These are phyloP conservation scores for Termitomyces sp. DNA, from an alignment of 1,284 basidiomycete genomes.

Conservation along the genomic window DNA sequence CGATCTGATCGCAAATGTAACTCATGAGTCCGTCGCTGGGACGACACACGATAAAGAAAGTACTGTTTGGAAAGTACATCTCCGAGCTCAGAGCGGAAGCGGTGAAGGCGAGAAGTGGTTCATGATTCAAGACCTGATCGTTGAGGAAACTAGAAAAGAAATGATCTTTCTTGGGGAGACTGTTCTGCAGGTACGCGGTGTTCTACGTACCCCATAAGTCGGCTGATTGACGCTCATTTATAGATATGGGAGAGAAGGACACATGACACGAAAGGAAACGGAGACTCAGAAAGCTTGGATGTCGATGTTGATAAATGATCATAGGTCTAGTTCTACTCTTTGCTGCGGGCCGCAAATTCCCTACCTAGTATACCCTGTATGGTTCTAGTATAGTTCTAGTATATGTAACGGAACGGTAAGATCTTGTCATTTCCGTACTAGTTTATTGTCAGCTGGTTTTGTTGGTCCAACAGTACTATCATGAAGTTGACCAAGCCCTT, in stretches of 20 bases:
- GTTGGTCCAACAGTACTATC: constrained; percentile 4
- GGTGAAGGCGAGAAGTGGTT: constrained; percentile 93
- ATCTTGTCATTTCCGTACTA: neutral
- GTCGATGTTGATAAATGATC: constrained; percentile 17
- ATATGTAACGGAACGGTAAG: neutral
- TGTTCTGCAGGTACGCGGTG: constrained; percentile 73
- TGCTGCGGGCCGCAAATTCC: neutral
- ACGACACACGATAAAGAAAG: constrained; percentile 87
- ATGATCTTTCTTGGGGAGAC: constrained; percentile 99
- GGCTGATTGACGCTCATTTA: constrained; percentile 6
- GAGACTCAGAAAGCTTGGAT: constrained; percentile 19
- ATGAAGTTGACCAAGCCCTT: neutral
- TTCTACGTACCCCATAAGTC: constrained; percentile 6
- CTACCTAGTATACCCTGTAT: neutral
- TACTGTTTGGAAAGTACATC: constrained; percentile 90
- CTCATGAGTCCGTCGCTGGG: constrained; percentile 90
- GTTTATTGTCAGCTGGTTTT: neutral
- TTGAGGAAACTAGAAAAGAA: constrained; percentile 91
- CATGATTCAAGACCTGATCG: constrained; percentile 94
- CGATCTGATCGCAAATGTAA: constrained; percentile 94
- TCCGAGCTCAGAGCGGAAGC: constrained; percentile 71
- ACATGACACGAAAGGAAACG: constrained; percentile 17
- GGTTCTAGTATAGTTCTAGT: neutral
- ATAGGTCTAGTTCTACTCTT: constrained; percentile 8
- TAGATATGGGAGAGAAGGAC: constrained; percentile 71